These are phyloP conservation scores for Uncinocarpus reesii DNA, from an alignment of 2,329 filamentous ascomycete species.

Conservation along the genomic window DNA sequence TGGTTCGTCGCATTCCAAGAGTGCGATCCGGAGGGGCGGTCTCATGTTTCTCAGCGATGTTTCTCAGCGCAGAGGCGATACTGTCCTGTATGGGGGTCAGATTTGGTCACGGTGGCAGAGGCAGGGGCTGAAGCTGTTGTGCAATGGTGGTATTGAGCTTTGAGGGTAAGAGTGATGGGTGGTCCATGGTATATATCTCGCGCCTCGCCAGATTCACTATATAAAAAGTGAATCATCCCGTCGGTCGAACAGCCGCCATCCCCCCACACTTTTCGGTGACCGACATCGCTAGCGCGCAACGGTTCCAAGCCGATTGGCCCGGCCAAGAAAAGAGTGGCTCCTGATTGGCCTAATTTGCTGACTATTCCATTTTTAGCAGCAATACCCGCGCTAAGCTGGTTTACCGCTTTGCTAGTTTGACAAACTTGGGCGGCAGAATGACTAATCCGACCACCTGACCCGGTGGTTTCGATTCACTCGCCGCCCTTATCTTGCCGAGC, in stretches of 20 bases:
- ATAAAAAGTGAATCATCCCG: too few relatives aligned
- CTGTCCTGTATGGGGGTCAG: neutral
- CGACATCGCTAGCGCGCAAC: too few relatives aligned
- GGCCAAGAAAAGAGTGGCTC: neutral
- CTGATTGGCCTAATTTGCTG: neutral
- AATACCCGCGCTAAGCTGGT: neutral
- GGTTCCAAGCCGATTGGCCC: neutral
- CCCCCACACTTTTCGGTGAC: neutral
- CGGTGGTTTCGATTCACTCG: neutral
- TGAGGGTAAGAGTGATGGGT: too few relatives aligned
- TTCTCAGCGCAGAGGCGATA: too few relatives aligned
- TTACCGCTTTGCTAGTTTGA: neutral
- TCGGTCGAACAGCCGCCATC: too few relatives aligned
- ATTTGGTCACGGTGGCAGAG: constrained; percentile 1
- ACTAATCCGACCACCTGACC: neutral
- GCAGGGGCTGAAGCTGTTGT: too few relatives aligned
- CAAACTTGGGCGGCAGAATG: neutral
- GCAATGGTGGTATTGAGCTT: too few relatives aligned
- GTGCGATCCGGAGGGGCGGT: constrained; percentile 60
- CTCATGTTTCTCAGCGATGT: constrained; percentile 22
- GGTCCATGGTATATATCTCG: too few relatives aligned
- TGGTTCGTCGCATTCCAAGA: constrained; percentile 81
- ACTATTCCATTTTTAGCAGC: neutral
- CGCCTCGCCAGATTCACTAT: too few relatives aligned
- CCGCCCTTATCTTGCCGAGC: constrained; percentile 8